Evolutionary conservation across 345 rosid species (phyloP), one percentile per base, ranked within the genome.

Genomic region (Ailanthus altissimus): DNA sequence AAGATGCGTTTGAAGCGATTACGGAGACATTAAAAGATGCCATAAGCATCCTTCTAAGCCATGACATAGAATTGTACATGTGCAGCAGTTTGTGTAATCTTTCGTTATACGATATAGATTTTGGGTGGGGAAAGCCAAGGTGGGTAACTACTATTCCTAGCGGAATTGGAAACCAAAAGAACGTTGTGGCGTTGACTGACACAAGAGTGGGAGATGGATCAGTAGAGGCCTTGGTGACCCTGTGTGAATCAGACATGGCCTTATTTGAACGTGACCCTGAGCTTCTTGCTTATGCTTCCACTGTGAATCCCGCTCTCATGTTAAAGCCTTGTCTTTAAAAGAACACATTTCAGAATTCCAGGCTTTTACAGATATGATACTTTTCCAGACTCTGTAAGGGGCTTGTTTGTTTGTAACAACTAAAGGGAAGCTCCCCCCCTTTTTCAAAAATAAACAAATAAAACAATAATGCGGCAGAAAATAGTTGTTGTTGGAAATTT

Each of bases 171-270:
- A 7, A 32, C 1, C 45, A 28, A 5, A 81, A 70, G 58, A 84
- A 88, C 49, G 2, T 60, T 10, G n/a, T 84, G 16, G 56, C 54
- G 5, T 21, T 86, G 72, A 51, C 77, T 25, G 91, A 87, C 60
- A 25, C 85, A 0, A 82, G 50, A 26, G 77, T 71, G 43, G 84
- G 86, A 0, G 83, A 85, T 46, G 89, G 85, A 67, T 74, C 77
- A 40, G 62, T 89, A 6, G 94, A 90, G 74, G 90, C 84, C 14
- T 87, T 81, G 88, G 75, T 90, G 40, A 66, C 79, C 21, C 78
- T 90, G 74, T 53, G 40, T 0, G 82, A 84, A 64, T 75, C 83
- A 58, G 89, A 86, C 50, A 85, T 86, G 90, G 12, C 58, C 0
- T 53, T 81, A 23, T 80, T 90, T 61, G 80, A 86, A 49, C 68